Percentiles rank a stretch among this genome's conserved stretches.
Evolutionary conservation across 805 yeast species (phyloP).

Genomic region (Tetrapisispora arboricola): DNA sequence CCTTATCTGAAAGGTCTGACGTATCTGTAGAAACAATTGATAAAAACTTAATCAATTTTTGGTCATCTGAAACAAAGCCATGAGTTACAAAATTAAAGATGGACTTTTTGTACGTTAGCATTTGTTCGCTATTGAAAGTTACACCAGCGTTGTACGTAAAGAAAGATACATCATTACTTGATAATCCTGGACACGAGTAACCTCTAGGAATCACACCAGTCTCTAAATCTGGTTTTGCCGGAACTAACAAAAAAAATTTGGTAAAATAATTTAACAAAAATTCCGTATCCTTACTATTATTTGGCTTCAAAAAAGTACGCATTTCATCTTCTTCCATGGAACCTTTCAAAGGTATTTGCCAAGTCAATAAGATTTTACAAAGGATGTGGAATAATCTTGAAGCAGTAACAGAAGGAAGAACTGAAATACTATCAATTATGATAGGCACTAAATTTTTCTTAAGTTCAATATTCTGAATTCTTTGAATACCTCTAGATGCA

Average conservation of each 20-base stretch:
- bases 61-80: constrained; percentile 34
- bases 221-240: constrained; percentile 31
- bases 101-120: constrained; percentile 34
- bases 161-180: constrained; percentile 44
- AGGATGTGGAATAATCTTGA: constrained; percentile 56
- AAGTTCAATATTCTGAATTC: constrained; percentile 35
- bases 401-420: constrained; percentile 28
- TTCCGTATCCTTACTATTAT: constrained; percentile 31
- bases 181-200: constrained; percentile 53
- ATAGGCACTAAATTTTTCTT: constrained; percentile 35
- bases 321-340: constrained; percentile 33
- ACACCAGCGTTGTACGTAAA: constrained; percentile 64
- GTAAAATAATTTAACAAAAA: constrained; percentile 41
- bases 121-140: constrained; percentile 39
- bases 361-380: constrained; percentile 40
- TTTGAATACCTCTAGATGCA: constrained; percentile 55
- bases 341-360: constrained; percentile 42
- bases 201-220: constrained; percentile 34
- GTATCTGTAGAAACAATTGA: constrained; percentile 57
- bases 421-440: constrained; percentile 38
- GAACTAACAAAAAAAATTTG: constrained; percentile 47
- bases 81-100: constrained; percentile 26
- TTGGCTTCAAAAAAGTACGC: constrained; percentile 30
- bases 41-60: constrained; percentile 36
- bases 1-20: constrained; percentile 40